Base-by-base conservation (phyloP, 495 filamentous ascomycete species). In the Aspergillus ellipticus region DNA sequence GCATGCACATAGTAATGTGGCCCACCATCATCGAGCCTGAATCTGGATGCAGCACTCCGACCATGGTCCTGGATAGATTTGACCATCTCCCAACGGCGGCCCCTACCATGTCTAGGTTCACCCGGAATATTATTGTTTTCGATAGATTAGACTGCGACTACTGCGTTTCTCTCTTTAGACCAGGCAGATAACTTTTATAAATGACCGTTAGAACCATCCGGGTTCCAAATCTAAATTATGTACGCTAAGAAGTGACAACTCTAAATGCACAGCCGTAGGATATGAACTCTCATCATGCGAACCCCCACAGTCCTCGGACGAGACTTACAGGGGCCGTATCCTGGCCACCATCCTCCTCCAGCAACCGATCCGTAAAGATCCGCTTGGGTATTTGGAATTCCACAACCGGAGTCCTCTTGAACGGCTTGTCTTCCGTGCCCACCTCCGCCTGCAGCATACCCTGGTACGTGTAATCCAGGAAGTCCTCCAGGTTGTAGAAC, bases 311-410 rank as follows among this genome's bases (percentile, higher is more conserved):
- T 9, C 43, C 62, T 57, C 75, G 62, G 55, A 78, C 49, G 39
- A 77, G 65, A 56, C 62, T 62, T 5, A 70, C 75, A 15, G 73
- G 59, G 21, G 66, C 75, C 26, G 66, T 69, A 56, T 78, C 75
- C 50, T 67, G 49, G 6, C 73, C 74, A n/a, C 69, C 69, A 64
- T 77, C 75, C 51, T 78, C 72, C 39, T 70, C 67, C 59, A 78
- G 45, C 57, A 72, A 42, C 2, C 75, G 70, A 60, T 77, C 70
- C 3, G 76, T 79, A 59, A 96, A 93, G 22, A 97, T 89, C 57
- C 79, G 83, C 74, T 95, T 95, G 20, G 95, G 92, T 47, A 99
- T 96, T 75, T 92, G 88, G 70, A 83, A 96, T 70, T 97, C 94
- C 58, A 97, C 85, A 29, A 91, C 92, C 3, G 92, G 92, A 28